Base-by-base conservation (phyloP, 2,329 filamentous ascomycete species). In the Penicillium capsulatum region DNA sequence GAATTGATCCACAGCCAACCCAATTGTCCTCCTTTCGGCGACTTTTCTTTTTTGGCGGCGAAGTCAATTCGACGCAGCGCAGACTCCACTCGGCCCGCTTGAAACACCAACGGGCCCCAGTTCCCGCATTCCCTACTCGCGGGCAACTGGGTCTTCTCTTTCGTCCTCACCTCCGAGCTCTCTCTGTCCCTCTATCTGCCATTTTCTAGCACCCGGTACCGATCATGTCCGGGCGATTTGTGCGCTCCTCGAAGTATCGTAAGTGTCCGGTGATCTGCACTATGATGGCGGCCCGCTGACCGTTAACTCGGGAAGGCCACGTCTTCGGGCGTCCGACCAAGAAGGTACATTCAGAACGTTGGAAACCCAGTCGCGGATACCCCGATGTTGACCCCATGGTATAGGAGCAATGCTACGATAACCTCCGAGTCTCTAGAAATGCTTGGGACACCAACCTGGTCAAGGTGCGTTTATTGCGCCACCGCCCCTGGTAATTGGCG, bases 361-460 rank as follows among this genome's bases (percentile, higher is more conserved):
- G 36, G 5, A 30, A 1, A 6, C 15, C 30, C 31, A 16, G 14
- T 34, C 14, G 19, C 17, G n/a, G n/a, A 31, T 17, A 17, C 19
- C 7, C 11, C 15, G 7, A 26, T 44, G 24, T 34, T 54, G 13
- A 54, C 36, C n/a, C 15, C n/a, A 8, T 13, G 17, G 17, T 9
- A 4, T 43, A 82, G 79, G 92, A 98, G 68, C 86, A 87, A 78
- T 96, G 90, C 76, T 98, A 97, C 72, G 92, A 98, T 70, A 97
- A 97, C 69, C 75, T 98, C 55, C 87, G 88, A 65, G 88, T 98
- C 69, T 96, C 89, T 62, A 87, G 85, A 70, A 98, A 98, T 81
- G 92, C 92, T 40, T 98, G 92, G 92, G 92, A 98, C 69, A 96
- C 90, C 60, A 98, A 98, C 73, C 74, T 98, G 62, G 79, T 97